Conservation (phyloP, 1,284 basidiomycete genomes). For the Fomitiporia mediterranea region DNA sequence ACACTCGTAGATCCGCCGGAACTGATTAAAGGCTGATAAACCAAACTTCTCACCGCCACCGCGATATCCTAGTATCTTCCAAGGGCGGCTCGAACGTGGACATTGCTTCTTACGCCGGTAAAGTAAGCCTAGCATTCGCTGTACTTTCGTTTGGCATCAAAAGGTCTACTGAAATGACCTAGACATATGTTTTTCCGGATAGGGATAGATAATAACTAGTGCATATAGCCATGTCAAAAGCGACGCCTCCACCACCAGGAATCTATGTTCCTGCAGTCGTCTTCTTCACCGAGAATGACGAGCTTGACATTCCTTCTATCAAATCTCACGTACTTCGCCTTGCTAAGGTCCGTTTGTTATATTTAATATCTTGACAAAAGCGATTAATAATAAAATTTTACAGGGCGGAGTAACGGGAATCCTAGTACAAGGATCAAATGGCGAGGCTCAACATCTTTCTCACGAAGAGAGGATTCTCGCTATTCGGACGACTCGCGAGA, state of each 20-base stretch:
- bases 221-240: not conserved
- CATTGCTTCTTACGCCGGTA: too few species aligned
- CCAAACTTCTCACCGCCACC: too few species aligned
- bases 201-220: too few species aligned
- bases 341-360: conserved; percentile 42
- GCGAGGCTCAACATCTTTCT: conserved; percentile 76
- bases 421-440: conserved; percentile 72
- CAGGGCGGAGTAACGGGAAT: conserved; percentile 71
- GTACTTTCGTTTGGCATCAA: too few species aligned
- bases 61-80: too few species aligned
- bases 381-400: not conserved
- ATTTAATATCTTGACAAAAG: not conserved
- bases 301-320: conserved; percentile 57
- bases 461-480: conserved; percentile 61
- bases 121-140: too few species aligned
- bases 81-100: too few species aligned
- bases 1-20: too few species aligned
- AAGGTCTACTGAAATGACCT: too few species aligned
- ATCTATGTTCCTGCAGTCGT: conserved; percentile 73
- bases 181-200: too few species aligned
- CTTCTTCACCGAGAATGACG: conserved; percentile 62
- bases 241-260: conserved; percentile 50
- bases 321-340: conserved; percentile 62
- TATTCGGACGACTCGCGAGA: conserved; percentile 64
- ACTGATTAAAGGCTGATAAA: too few species aligned